Base-by-base conservation (phyloP, 176 grass and related monocot species). In the Saccharum spontaneum region DNA sequence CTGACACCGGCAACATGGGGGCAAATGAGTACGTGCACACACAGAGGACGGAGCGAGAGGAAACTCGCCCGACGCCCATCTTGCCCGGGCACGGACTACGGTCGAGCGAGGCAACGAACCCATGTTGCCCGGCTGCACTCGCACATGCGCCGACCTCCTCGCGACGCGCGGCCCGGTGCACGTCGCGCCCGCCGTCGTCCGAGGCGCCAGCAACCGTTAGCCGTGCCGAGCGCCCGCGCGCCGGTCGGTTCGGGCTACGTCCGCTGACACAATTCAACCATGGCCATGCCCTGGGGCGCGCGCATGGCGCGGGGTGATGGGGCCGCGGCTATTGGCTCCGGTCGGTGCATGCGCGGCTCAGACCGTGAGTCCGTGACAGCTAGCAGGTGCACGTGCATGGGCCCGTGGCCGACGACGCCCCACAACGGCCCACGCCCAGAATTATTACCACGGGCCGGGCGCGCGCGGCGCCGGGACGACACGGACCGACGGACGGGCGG, bases 291-390 rank as follows among this genome's bases (percentile, higher is more conserved):
- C n/a, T n/a, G 12, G 66, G 1, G 75, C 26, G 84, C 57, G 76
- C 34, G 45, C 73, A 16, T 14, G 50, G 64, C 7, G 50, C 3
- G n/a, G 60, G 43, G 1, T 7, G 76, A 8, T 30, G 69, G 66
- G 34, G 34, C 34, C 26, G 24, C 2, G 41, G 41, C 50, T 55
- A 63, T 73, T 66, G 67, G 74, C 57, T 79, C 43, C 87, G 8
- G 66, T 55, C 81, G 75, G 75, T 73, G 57, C 67, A 36, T 48
- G 77, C 77, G 39, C 86, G 79, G 39, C n/a, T n/a, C n/a, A n/a
- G n/a, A n/a, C 15, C 37, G 73, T 20, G 52, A 71, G 79, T 18
- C 14, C 30, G 55, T 30, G 57, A 73, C 55, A 77, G 73, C 79
- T 49, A 36, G 41, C 17, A 0, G 43, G 28, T 37, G 66, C 68